These are phyloP conservation scores for Cunninghamia lanceolata DNA, from an alignment of 75 land plant species.

Conservation along the genomic window DNA sequence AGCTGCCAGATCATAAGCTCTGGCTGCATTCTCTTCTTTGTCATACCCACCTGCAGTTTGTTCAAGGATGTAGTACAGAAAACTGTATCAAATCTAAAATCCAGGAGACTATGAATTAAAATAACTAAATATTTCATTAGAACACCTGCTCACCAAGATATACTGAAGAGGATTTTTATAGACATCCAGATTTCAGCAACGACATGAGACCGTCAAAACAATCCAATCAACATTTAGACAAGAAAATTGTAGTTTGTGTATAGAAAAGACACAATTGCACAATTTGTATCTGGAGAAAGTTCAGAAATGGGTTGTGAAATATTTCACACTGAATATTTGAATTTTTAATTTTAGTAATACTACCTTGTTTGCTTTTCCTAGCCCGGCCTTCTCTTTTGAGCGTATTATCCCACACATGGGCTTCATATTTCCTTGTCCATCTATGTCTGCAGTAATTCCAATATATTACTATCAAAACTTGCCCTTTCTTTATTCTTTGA, in stretches of 20 bases:
- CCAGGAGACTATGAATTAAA: not conserved
- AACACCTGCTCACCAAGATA: conserved; percentile 16
- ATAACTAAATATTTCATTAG: not conserved
- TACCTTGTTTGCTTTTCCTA: conserved; percentile 59
- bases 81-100: not conserved
- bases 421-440: conserved; percentile 57
- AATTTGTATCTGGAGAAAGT: too few relatives aligned
- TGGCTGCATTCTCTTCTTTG: conserved; percentile 17
- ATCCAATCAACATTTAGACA: too few relatives aligned
- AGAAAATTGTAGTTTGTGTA: too few relatives aligned
- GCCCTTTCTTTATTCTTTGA: too few relatives aligned
- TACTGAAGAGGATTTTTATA: too few relatives aligned
- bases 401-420: conserved; percentile 66
- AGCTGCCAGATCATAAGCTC: conserved; percentile 29
- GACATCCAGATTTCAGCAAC: too few relatives aligned
- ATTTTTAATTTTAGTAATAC: not conserved
- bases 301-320: too few relatives aligned
- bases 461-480: too few relatives aligned
- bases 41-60: conserved; percentile 16
- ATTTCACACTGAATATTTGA: too few relatives aligned
- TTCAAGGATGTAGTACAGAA: not conserved
- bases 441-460: conserved; percentile 29
- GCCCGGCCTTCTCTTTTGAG: conserved; percentile 48
- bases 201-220: too few relatives aligned
- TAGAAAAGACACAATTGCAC: too few relatives aligned